Percentiles rank a stretch among this genome's conserved stretches.
Conservation (phyloP, 2,329 filamentous ascomycete genomes). For the Neonectria ditissima region DNA sequence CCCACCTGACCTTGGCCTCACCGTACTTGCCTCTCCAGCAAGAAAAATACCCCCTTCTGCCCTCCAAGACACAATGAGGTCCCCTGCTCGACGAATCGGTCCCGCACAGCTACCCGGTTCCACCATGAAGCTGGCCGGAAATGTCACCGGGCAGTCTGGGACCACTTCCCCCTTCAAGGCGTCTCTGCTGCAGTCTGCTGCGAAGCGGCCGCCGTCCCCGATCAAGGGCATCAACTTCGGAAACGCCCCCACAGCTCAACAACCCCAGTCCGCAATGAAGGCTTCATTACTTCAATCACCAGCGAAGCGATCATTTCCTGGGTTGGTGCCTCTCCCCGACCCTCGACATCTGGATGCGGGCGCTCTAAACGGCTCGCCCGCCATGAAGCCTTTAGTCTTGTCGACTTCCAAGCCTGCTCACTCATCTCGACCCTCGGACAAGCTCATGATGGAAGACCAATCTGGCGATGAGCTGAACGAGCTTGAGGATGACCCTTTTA, state of each 20-base stretch:
- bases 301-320: slow-evolving; percentile 58
- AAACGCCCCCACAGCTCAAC: slow-evolving; percentile 43
- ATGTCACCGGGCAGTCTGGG: slow-evolving; percentile 25
- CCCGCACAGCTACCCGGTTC: slow-evolving; percentile 49
- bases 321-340: slow-evolving; percentile 50
- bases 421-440: slow-evolving; percentile 49
- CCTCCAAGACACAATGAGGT: slow-evolving; percentile 66
- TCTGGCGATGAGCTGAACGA: slow-evolving; percentile 38
- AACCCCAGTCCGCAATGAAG: slow-evolving; percentile 56
- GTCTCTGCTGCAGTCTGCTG: slow-evolving; percentile 63
- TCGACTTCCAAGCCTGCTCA: slow-evolving; percentile 45
- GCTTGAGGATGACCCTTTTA: slow-evolving; percentile 48
- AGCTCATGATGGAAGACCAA: slow-evolving; percentile 53
- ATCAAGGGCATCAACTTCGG: slow-evolving; percentile 53
- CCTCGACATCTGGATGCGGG: slow-evolving; percentile 36
- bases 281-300: slow-evolving; percentile 63
- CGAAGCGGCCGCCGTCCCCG: slow-evolving; percentile 62
- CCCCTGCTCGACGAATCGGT: slow-evolving; percentile 63
- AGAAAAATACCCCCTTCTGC: slow-evolving; percentile 65
- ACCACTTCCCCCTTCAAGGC: slow-evolving; percentile 53
- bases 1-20: slow-evolving; percentile 51
- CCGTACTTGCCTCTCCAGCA: slow-evolving; percentile 66
- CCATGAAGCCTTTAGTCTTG: slow-evolving; percentile 53
- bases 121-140: slow-evolving; percentile 44
- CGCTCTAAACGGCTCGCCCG: slow-evolving; percentile 46